A percentile compares a stretch with the other conserved stretches of the same genome.
These are phyloP conservation scores for Peniophora sp. DNA, from an alignment of 1,284 basidiomycete species.

Conservation along the genomic window DNA sequence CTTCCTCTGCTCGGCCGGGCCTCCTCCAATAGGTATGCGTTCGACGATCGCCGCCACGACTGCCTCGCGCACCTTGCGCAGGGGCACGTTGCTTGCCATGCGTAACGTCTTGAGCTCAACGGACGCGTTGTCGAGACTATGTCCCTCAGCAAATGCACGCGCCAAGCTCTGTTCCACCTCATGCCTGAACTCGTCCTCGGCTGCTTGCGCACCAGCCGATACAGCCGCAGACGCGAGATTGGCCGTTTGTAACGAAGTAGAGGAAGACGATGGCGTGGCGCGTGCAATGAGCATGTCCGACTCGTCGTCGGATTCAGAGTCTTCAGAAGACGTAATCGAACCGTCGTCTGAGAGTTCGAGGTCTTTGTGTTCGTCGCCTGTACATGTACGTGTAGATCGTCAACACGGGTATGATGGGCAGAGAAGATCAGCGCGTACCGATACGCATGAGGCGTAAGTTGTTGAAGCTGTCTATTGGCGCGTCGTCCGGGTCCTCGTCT, in stretches of 20 bases:
- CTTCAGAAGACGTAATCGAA: conserved; percentile 35
- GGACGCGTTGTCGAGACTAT: conserved; percentile 85
- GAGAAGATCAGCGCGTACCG: conserved; percentile 28
- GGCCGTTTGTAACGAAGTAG: conserved; percentile 33
- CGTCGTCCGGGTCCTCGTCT: conserved; percentile 55
- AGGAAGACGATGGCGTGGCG: conserved; percentile 24
- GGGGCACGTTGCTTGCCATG: conserved; percentile 87
- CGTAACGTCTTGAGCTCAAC: conserved; percentile 91
- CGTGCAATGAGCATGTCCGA: conserved; percentile 23
- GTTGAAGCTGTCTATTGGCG: conserved; percentile 48
- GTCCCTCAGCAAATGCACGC: conserved; percentile 84
- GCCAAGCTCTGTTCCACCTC: conserved; percentile 81
- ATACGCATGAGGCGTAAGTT: conserved; percentile 68
- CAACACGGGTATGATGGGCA: conserved; percentile 6
- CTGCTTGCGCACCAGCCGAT: conserved; percentile 30
- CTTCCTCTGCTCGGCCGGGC: conserved; percentile 42
- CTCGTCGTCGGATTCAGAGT: conserved; percentile 23
- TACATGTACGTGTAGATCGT: not conserved
- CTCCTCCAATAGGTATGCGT: conserved; percentile 50
- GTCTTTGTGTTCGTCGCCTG: conserved; percentile 58
- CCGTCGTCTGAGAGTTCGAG: conserved; percentile 50
- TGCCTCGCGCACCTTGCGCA: conserved; percentile 69
- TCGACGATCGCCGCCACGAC: conserved; percentile 72
- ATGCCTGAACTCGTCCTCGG: conserved; percentile 63
- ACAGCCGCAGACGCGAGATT: conserved; percentile 23